Conservation (phyloP, 2,329 filamentous ascomycete species). For the Onygena corvina region DNA sequence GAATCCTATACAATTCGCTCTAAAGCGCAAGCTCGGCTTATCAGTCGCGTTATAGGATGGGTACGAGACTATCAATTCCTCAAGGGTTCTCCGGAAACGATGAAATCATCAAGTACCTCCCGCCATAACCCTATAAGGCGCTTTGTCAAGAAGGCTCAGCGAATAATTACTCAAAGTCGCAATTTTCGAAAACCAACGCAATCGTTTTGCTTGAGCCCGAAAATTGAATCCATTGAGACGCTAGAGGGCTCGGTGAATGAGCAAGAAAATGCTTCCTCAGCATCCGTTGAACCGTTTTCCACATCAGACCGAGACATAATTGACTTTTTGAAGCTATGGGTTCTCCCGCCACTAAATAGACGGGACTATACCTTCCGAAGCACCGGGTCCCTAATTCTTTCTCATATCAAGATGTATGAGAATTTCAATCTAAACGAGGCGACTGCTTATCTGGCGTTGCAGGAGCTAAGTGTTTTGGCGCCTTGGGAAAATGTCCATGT, state of each 20-base stretch:
- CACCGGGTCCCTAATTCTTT: conserved; percentile 44
- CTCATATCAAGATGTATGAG: conserved; percentile 45
- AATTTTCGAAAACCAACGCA: conserved; percentile 33
- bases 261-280: conserved; percentile 15
- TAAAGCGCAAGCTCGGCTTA: conserved; percentile 37
- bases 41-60: conserved; percentile 45
- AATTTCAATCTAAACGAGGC: conserved; percentile 26
- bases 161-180: conserved; percentile 32
- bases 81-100: conserved; percentile 21
- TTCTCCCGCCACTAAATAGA: conserved; percentile 31
- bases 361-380: conserved; percentile 34
- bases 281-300: conserved; percentile 35
- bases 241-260: not conserved
- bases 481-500: conserved; percentile 46
- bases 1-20: conserved; percentile 40
- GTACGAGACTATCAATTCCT: conserved; percentile 45
- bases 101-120: not conserved
- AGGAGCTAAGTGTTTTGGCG: conserved; percentile 49
- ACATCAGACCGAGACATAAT: conserved; percentile 43
- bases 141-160: conserved; percentile 36
- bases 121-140: conserved; percentile 28
- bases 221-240: not conserved
- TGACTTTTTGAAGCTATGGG: conserved; percentile 44
- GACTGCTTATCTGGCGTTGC: conserved; percentile 42
- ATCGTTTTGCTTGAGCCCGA: conserved; percentile 31